Base-by-base conservation (phyloP, 2,329 filamentous ascomycete genomes). In the Helotiales sp. region DNA sequence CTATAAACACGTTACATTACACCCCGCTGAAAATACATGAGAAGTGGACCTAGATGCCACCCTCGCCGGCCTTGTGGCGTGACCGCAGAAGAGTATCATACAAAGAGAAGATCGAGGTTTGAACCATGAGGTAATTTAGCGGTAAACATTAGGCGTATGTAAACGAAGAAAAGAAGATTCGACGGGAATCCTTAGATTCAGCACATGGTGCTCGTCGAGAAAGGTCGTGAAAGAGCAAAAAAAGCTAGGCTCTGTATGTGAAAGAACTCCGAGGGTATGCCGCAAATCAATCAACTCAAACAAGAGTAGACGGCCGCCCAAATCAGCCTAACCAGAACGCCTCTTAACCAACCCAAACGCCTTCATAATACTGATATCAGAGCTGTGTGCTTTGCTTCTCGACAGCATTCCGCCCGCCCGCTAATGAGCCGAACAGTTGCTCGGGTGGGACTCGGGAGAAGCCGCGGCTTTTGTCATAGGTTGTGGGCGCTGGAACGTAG, bases 401-500 rank as follows among this genome's bases (percentile, higher is more conserved):
- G 1, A 68, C 58, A 47, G 60, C 67, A 27, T 59, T 63, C 13
- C 69, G 66, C 27, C 64, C 63, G 57, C 70, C 69, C 40, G 65
- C 67, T 30, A 72, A 54, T 7, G 69, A 69, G 36, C 66, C 64
- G 42, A 72, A 70, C 10, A 72, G 76, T 70, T 87, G 81, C 52
- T 81, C 78, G 2, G 85, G 85, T 12, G 85, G 85, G 59, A 88
- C 80, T 61, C 83, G 76, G 63, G 79, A 77, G 63, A 87, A 82
- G 52, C 82, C 82, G 61, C 77, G 82, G 54, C 79, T 79, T 38
- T 81, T 78, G 68, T 87, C 84, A 62, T 81, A 83, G 78, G 83
- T 83, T 33, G 86, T 88, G 4, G 88, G 87, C 33, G 90, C 90
- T n/a, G 87, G 90, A 13, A 86, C 77, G 65, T 96, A 96, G 50